These are phyloP conservation scores for Pleurozium schreberi DNA, from an alignment of 225 moss, liverwort and hornwort genomes.

Conservation along the genomic window DNA sequence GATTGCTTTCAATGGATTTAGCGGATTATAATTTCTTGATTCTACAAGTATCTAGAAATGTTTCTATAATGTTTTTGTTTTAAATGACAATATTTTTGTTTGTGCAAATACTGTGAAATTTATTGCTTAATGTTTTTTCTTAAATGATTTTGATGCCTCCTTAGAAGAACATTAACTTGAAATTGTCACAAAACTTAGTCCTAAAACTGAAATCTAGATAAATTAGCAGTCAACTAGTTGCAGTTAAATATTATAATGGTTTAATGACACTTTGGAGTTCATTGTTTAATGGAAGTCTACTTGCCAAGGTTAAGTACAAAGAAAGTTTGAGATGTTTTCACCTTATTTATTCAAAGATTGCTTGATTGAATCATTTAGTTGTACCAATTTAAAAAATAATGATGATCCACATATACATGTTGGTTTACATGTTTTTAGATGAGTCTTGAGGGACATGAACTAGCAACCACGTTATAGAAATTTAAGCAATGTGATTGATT, in stretches of 20 bases:
- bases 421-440: not conserved
- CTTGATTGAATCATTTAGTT: not conserved
- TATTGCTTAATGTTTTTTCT: not conserved
- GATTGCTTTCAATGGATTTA: fast-evolving
- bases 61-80: not conserved
- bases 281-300: not conserved
- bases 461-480: not conserved
- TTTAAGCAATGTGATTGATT: not conserved
- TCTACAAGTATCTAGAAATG: too few species aligned
- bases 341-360: not conserved
- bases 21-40: not conserved
- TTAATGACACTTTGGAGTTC: too few species aligned
- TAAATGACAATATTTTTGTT: not conserved
- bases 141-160: not conserved
- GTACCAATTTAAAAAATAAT: not conserved
- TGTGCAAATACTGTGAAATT: not conserved
- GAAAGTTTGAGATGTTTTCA: not conserved
- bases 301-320: fast-evolving
- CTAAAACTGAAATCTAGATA: too few species aligned
- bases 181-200: too few species aligned
- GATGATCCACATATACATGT: not conserved
- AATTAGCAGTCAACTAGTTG: too few species aligned
- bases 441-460: not conserved
- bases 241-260: too few species aligned
- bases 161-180: not conserved